These are phyloP conservation scores for Chionographis japonica DNA, from an alignment of 106 monocot species.

Conservation along the genomic window DNA sequence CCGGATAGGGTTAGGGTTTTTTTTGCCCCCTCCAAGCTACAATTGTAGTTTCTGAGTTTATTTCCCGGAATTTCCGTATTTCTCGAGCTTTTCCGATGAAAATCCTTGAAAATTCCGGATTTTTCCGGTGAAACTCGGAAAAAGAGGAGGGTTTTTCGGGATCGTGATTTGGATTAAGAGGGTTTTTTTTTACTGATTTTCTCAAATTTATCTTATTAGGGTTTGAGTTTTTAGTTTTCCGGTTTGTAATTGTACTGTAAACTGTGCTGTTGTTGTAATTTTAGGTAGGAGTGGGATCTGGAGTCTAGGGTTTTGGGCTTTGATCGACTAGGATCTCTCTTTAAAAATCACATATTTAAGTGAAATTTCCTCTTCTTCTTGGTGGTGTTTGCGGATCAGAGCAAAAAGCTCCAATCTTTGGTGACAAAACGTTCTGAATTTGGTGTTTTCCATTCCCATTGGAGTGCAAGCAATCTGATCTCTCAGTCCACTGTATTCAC, in stretches of 20 bases:
- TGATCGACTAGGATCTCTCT: neutral
- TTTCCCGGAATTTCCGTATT: conserved; percentile 4
- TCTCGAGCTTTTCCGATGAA: neutral
- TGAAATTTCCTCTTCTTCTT: neutral
- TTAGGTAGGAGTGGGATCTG: too few species aligned
- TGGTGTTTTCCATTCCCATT: neutral
- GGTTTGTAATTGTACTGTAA: neutral
- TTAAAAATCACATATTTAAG: neutral
- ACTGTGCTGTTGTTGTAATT: conserved; percentile 4
- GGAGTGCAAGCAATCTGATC: neutral
- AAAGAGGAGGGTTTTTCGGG: conserved; percentile 7
- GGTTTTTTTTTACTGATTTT: neutral
- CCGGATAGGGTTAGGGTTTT: conserved; percentile 1
- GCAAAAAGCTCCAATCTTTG: neutral
- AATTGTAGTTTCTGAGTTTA: neutral
- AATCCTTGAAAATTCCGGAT: conserved; percentile 1
- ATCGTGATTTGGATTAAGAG: neutral
- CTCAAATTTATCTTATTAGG: conserved; percentile 5
- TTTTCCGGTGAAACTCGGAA: conserved; percentile 5
- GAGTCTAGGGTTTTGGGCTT: neutral
- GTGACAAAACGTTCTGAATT: neutral
- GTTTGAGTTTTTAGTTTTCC: conserved; percentile 9
- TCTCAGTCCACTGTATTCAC: too few species aligned
- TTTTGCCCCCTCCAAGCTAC: neutral
- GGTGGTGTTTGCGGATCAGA: neutral